Evolutionary conservation across 2,329 filamentous ascomycete genomes (phyloP), one percentile per base, ranked within the genome.

Genomic region (Colletotrichum lindemuthianum): DNA sequence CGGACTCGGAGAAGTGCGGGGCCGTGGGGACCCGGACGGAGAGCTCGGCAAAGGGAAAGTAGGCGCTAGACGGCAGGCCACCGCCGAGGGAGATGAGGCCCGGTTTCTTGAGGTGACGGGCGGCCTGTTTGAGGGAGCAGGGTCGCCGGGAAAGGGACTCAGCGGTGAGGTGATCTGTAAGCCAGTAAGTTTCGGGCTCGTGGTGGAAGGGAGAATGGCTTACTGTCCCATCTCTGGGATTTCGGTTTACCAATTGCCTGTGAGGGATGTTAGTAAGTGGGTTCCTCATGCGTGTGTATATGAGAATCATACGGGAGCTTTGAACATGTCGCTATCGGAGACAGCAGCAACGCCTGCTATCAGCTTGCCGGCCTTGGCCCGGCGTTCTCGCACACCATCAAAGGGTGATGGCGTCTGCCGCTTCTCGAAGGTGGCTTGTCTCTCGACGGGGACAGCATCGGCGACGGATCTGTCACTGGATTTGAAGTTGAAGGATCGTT

Each of bases 21-120:
- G 88, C 79, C 2, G 80, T 78, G 13, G 93, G 92, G 1, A 96
- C 87, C 70, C 90, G 92, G 78, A 97, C 79, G 68, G 84, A 85
- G 53, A 98, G 78, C 68, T 90, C 85, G 69, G 95, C 89, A 72
- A 98, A 89, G n/a, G 96, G 96, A 73, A 99, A 99, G 78, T 96
- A 92, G 75, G 95, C 90, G 65, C 92, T 87, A 12, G 92, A 94
- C 4, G 96, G 96, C 16, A 99, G 82, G 4, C 96, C 96, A 55
- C 96, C 96, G 59, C 96, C 96, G 2, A 99, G 88, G 1, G 93
- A 97, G 73, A 99, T 96, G 64, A 97, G 79, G 13, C 91, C 93
- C 1, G 93, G 92, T 43, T 85, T 92, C 73, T 90, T 91, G 57
- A 98, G 86, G 74, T 89, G 90, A 60, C 86, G 86, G 48, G 94